Base-by-base conservation (phyloP, 2,329 filamentous ascomycete genomes). In the Coniella lustricola region DNA sequence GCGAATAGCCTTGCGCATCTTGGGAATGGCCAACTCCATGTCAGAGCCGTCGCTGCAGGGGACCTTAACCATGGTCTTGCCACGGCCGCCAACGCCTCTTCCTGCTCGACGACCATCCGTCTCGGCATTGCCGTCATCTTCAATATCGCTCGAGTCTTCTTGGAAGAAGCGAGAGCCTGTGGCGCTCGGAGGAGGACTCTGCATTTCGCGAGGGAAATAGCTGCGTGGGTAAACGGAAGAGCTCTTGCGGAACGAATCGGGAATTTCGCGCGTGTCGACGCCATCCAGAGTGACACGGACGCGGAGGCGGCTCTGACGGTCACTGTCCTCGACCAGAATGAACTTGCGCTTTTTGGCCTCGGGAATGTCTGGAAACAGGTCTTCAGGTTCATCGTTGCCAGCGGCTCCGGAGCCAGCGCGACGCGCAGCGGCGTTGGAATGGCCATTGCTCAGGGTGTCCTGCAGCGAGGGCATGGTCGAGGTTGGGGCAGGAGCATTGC, bases 281-380 rank as follows among this genome's bases (percentile, higher is more conserved):
- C 84, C 83, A 62, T 96, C 89, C n/a, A 98, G 81, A 54, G 87
- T 93, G 44, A 96, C 90, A 53, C 90, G 85, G 39, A 97, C 90
- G 14, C 91, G 84, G 2, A 96, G 83, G 36, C 90, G 81, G 44
- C 81, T 84, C 45, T 85, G 85, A 32, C 88, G 84, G 54, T 90
- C 85, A 45, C 81, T 83, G 64, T 97, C 91, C 56, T 96, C 90
- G 22, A 97, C 90, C 9, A 97, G 79, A 57, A 97, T 95, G 67
- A 97, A 97, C 67, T 96, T 97, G 63, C 91, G 85, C 61, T 89
- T 88, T 71, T 95, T 95, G 45, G 85, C 83, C 60, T 93, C 89
- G 1, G 90, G 90, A 45, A 95, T 78, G 56, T 93, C 85, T 42
- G 89, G 88, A 65, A 96, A 96, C 38, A 96, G 79, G 42, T 82